Base-by-base conservation (phyloP, 169 alveolate species). In the Plasmodium sp. region DNA sequence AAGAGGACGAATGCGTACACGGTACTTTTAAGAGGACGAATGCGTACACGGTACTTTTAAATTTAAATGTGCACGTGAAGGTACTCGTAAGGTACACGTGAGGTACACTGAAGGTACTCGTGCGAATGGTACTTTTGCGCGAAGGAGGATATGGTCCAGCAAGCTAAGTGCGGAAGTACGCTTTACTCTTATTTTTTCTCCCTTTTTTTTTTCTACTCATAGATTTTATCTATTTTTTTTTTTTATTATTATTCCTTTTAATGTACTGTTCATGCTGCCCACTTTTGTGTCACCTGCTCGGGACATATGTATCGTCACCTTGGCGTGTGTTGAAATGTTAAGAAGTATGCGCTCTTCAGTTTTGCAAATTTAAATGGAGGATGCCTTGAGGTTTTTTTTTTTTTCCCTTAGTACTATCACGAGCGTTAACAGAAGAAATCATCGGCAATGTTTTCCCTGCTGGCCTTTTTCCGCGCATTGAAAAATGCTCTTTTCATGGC, bases 401-500 rank as follows among this genome's bases (percentile, higher is more conserved):
- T 22, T 39, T 27, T 86, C 36, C 27, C 62, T 74, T 36, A 58
- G 45, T 86, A 83, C 39, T 27, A 79, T 90, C 81, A 90, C 73
- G 51, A 79, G 73, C 90, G 80, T 18, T 81, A 39, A 45, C 48
- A 74, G 36, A 90, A 84, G 56, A 90, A 79, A 67, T 90, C 94
- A 58, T 90, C 83, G 56, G 67, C 80, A 62, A 51, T n/a, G 45
- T 81, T 27, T 6, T 90, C 56, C 16, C 18, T 39, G 27, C 6
- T 18, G n/a, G 33, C 39, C 39, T 39, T 81, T 90, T 90, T 71
- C 33, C 39, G 79, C 22, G 88, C 79, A 90, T 90, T 90, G 33
- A 67, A 79, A 58, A 79, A 18, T 80, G 88, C 91, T 67, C 94
- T 79, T 80, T 45, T 90, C 48, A 41, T 80, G 39, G 94, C 94